These are phyloP conservation scores for Spirogloea muscicola DNA, from an alignment of 139 green algal genomes.

Conservation along the genomic window DNA sequence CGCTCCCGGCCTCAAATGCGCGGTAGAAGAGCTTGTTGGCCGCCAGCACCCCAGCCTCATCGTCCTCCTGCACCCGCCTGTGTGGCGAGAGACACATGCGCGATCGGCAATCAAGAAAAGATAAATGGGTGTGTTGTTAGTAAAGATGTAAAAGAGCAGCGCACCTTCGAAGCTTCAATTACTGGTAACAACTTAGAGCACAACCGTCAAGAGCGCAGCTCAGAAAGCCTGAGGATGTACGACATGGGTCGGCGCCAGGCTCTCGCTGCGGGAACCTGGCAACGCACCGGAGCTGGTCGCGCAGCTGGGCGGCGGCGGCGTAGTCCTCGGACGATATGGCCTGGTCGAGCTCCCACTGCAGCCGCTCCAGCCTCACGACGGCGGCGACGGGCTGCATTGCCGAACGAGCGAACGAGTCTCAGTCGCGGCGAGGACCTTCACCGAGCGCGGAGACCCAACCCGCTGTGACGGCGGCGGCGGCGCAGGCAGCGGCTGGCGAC, in stretches of 20 bases:
- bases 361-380: constrained; percentile 13
- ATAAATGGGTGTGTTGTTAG: background rate
- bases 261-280: too few relatives aligned
- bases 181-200: too few relatives aligned
- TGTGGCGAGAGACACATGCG: background rate
- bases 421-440: too few relatives aligned
- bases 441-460: too few relatives aligned
- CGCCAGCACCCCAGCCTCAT: constrained; percentile 66
- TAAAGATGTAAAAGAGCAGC: too few relatives aligned
- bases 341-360: constrained; percentile 42
- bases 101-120: background rate
- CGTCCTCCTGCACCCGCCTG: constrained; percentile 47
- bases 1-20: constrained; percentile 63
- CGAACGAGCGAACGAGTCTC: too few relatives aligned
- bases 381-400: constrained; percentile 12
- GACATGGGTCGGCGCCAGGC: too few relatives aligned
- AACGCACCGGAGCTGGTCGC: constrained; percentile 57
- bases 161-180: too few relatives aligned
- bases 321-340: constrained; percentile 65
- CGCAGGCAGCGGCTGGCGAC: too few relatives aligned
- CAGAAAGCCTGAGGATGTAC: too few relatives aligned
- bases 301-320: constrained; percentile 51
- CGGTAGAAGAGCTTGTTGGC: constrained; percentile 76
- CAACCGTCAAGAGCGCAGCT: too few relatives aligned
- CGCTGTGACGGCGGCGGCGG: too few relatives aligned